These are phyloP conservation scores for Fagopyrum homotropicum DNA, from an alignment of 148 eudicot species.

Conservation along the genomic window DNA sequence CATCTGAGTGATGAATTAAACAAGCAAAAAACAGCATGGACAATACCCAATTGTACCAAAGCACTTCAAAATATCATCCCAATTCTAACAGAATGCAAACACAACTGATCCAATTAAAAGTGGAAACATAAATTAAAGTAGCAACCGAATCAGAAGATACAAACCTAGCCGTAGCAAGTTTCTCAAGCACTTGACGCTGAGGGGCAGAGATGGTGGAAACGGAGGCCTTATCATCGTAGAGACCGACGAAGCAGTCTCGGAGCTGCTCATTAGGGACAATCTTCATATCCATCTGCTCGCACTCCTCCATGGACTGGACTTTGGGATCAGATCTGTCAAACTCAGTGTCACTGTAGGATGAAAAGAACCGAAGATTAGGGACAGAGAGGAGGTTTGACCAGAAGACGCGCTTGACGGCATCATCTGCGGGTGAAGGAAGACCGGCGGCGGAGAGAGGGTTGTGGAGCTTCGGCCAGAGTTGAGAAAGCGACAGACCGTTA, in stretches of 20 bases:
- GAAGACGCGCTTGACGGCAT: constrained; percentile 53
- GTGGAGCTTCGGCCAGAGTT: constrained; percentile 51
- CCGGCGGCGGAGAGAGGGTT: constrained; percentile 38
- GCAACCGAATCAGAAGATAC: constrained; percentile 9
- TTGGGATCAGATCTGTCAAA: constrained; percentile 19
- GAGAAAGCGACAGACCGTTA: constrained; percentile 42
- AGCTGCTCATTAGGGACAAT: constrained; percentile 58
- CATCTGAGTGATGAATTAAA: background rate
- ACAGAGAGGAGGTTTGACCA: constrained; percentile 48
- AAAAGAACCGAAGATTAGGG: constrained; percentile 47
- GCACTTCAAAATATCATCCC: background rate
- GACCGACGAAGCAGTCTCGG: constrained; percentile 51
- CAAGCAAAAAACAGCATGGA: background rate
- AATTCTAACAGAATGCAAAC: background rate
- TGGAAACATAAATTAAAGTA: too few species aligned
- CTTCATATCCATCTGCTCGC: constrained; percentile 47
- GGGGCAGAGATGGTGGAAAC: constrained; percentile 31
- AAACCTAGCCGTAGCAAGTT: constrained; percentile 72
- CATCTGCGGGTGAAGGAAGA: constrained; percentile 33
- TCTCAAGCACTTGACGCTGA: constrained; percentile 60
- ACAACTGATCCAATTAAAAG: background rate
- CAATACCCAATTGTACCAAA: background rate
- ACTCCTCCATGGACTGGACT: constrained; percentile 35
- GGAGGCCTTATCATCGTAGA: constrained; percentile 54
- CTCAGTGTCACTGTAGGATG: constrained; percentile 11